A percentile compares a stretch with the other conserved stretches of the same genome.
Conservation (phyloP, 2,329 filamentous ascomycete genomes). For the Coniochaeta ligniaria region DNA sequence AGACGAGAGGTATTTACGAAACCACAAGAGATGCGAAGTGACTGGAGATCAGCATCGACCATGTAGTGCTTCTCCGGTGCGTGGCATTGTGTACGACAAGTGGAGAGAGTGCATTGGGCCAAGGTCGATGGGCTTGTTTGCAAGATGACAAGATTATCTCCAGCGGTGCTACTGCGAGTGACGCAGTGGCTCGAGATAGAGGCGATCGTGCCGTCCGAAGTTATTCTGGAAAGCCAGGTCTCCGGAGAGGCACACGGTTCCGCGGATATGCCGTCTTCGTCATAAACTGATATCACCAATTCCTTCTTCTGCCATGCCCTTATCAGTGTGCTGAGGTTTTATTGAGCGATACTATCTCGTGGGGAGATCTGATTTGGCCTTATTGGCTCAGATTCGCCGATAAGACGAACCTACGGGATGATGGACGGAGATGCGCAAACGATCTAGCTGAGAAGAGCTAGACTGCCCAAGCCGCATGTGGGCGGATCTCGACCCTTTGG, state of each 20-base stretch:
- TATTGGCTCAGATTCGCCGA: not conserved
- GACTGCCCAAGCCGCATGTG: not conserved
- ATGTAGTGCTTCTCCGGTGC: not conserved
- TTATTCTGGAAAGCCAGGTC: not conserved
- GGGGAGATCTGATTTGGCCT: not conserved
- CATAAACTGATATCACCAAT: not conserved
- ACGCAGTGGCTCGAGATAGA: not conserved
- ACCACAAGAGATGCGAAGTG: not conserved
- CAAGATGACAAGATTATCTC: not conserved
- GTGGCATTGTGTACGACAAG: not conserved
- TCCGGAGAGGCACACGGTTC: not conserved
- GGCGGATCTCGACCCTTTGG: too few relatives aligned
- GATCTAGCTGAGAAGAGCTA: not conserved
- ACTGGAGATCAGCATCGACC: not conserved
- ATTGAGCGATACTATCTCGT: not conserved
- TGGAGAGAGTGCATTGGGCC: not conserved
- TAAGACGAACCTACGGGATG: not conserved
- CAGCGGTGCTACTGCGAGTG: not conserved
- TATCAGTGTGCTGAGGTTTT: not conserved
- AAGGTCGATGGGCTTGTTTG: not conserved
- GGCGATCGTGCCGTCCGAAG: not conserved
- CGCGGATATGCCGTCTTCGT: conserved; percentile 1
- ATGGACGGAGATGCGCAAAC: not conserved
- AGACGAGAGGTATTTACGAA: not conserved
- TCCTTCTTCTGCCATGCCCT: not conserved